A percentile compares a stretch with the other conserved stretches of the same genome.
Conservation (phyloP, 164 flowering plant genomes). For the Macadamia integrifolia region DNA sequence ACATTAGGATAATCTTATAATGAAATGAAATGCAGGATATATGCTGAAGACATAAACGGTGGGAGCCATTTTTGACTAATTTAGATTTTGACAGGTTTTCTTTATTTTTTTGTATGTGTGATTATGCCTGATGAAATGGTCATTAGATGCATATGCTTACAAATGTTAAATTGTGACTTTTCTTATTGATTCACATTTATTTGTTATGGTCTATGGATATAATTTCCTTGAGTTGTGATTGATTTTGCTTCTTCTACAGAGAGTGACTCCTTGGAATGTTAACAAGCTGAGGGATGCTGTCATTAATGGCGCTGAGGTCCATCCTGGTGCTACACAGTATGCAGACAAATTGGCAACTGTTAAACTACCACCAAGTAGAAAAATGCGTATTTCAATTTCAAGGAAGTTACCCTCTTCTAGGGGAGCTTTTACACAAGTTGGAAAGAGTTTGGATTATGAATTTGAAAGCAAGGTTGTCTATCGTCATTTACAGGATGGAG, state of each 20-base stretch:
- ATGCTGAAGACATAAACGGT: too few species aligned
- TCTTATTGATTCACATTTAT: background rate
- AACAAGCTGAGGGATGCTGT: conserved; percentile 64
- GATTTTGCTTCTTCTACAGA: conserved; percentile 39
- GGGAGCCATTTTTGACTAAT: too few species aligned
- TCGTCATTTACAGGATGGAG: conserved; percentile 93
- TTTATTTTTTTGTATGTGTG: background rate
- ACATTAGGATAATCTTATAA: too few species aligned
- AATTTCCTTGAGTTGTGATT: background rate
- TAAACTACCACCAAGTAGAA: conserved; percentile 30
- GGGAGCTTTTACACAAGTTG: conserved; percentile 53
- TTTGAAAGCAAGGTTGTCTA: conserved; percentile 75
- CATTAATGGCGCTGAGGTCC: conserved; percentile 72
- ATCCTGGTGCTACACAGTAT: conserved; percentile 90
- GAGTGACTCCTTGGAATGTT: conserved; percentile 89
- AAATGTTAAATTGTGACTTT: background rate
- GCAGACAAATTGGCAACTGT: conserved; percentile 38
- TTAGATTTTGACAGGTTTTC: too few species aligned
- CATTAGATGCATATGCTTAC: background rate
- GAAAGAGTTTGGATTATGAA: conserved; percentile 40
- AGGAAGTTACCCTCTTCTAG: conserved; percentile 77
- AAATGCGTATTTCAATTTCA: conserved; percentile 47
- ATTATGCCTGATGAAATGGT: background rate
- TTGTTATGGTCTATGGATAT: background rate
- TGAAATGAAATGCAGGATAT: too few species aligned